Evolutionary conservation across 352 stramenopile species (phyloP), one percentile per base, ranked within the genome.

Genomic region (Globisporangium spinosum): DNA sequence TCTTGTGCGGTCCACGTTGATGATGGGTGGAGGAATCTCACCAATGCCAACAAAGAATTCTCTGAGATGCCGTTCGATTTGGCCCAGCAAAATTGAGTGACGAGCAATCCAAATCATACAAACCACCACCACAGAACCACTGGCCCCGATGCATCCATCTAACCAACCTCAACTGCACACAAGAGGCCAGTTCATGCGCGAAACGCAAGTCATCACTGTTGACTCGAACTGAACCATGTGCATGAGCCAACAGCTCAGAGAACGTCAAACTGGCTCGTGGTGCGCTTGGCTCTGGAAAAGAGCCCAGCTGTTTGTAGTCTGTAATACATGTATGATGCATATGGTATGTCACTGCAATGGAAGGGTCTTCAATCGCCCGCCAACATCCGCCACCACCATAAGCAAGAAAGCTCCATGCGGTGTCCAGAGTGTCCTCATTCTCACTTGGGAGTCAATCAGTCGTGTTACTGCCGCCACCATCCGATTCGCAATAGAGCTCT

Each of bases 401-500:
- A 43, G 27, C 27, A 32, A 35, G 32, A 35, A 35, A 35, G 32
- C 32, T 35, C 32, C 32, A 35, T 10, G 32, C 32, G 32, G 32
- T 35, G 32, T 35, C 32, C 32, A 10, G 32, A 35, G 32, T 35
- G 7, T 35, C 32, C 32, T 35, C 32, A 35, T 35, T 10, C 8
- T 35, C 32, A 1, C 32, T 35, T 12, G 12, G 8, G 47, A 53
- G 43, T 20, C 43, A 51, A 13, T 51, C 43, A 10, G 43, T 53
- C 15, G 29, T n/a, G 27, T 45, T 43, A 32, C 56, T 34, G 34
- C 57, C 57, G 29, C 32, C 32, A 51, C 58, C 58, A 64, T 40
- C 58, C 58, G 58, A 64, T 64, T 17, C 15, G 58, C 58, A 64
- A n/a, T 43, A 23, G 53, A 27, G 51, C 9, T 22, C 9, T 22